phyloP scores from a whole-genome alignment of 2,329 filamentous ascomycete genomes.

The Pleoardoris graminearum region DNA sequence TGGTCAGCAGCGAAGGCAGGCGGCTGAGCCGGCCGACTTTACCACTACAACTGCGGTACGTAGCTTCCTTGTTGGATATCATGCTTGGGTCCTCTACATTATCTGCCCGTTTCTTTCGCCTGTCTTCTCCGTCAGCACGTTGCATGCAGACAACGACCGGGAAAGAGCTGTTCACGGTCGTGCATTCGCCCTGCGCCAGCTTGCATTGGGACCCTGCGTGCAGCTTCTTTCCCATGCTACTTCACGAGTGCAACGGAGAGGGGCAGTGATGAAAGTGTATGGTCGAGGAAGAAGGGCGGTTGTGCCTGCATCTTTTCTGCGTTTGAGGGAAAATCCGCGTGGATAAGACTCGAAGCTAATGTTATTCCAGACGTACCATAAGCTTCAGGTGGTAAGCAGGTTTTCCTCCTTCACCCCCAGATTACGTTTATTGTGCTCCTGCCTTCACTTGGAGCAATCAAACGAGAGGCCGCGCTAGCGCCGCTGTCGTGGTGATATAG shows the following conservation, averaged over 20 bases:
- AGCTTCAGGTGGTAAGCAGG: conserved; percentile 73
- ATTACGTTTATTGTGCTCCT: conserved; percentile 11
- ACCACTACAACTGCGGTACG: conserved; percentile 58
- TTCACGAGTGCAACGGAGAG: neutral
- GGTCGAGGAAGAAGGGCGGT: too few relatives aligned
- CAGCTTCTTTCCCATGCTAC: neutral
- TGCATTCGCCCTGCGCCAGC: neutral
- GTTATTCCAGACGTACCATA: conserved; percentile 62
- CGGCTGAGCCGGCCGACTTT: conserved; percentile 58
- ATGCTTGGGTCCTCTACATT: neutral
- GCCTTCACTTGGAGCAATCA: conserved; percentile 1
- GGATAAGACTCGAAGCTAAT: conserved; percentile 35
- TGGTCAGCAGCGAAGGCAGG: conserved; percentile 58
- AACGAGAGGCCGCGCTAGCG: neutral
- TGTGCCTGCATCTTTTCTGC: neutral
- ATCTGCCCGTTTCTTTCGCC: neutral
- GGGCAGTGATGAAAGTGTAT: neutral
- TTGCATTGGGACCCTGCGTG: neutral
- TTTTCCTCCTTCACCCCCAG: conserved; percentile 13
- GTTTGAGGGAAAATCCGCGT: conserved; percentile 17
- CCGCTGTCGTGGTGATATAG: conserved; percentile 4
- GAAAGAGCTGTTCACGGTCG: neutral
- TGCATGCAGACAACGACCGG: neutral
- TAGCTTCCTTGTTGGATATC: conserved; percentile 33
- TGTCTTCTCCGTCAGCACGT: neutral